These are phyloP conservation scores for Dactylis glomerata DNA, from an alignment of 176 grass and related monocot species.

Conservation along the genomic window DNA sequence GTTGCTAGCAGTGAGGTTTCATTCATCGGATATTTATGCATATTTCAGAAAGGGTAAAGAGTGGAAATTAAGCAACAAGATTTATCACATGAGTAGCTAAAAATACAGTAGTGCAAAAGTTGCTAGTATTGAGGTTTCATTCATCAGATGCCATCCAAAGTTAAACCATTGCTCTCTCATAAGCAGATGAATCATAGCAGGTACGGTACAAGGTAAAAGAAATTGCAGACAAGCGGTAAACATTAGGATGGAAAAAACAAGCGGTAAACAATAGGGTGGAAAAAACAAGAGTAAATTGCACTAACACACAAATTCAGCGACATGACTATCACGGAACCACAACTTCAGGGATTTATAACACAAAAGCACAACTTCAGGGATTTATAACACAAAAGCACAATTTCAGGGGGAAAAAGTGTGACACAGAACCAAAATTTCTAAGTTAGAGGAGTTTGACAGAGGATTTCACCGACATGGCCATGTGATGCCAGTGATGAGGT, in stretches of 20 bases:
- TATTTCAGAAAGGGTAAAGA: neutral
- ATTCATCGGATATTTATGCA: too few species aligned
- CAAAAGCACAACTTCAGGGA: neutral
- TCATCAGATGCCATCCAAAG: neutral
- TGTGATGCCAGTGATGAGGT: too few species aligned
- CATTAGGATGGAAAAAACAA: neutral
- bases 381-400: neutral
- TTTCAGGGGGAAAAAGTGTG: neutral
- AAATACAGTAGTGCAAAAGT: neutral
- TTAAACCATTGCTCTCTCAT: neutral
- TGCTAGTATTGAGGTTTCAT: neutral
- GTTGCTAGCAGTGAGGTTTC: too few species aligned
- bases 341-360: neutral
- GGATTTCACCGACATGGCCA: too few species aligned
- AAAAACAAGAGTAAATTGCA: neutral
- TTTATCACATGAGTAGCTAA: neutral
- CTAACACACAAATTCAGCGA: neutral
- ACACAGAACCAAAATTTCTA: neutral
- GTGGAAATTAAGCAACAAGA: neutral
- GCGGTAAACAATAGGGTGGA: neutral
- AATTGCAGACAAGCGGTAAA: neutral
- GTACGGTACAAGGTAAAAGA: neutral
- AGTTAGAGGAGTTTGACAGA: too few species aligned
- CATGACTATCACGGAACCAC: neutral
- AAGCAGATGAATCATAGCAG: neutral